phyloP scores from a whole-genome alignment of 2,329 filamentous ascomycete species.

The Pezicula carpinea region DNA sequence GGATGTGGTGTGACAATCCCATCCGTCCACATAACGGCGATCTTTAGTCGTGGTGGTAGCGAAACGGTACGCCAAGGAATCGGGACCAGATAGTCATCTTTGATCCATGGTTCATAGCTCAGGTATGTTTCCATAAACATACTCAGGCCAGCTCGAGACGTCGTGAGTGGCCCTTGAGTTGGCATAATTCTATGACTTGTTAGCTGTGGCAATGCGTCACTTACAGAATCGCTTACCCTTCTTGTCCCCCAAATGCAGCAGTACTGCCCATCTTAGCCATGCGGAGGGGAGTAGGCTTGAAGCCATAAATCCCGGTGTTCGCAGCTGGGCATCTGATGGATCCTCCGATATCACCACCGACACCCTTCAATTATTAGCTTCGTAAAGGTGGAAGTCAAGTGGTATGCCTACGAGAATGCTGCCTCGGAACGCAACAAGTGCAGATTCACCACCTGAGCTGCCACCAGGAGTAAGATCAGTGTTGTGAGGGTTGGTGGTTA shows the following conservation, averaged over 20 bases:
- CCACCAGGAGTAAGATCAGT: conserved; percentile 54
- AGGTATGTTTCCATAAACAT: conserved; percentile 33
- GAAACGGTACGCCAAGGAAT: conserved; percentile 39
- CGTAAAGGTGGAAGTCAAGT: neutral
- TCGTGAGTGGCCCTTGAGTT: conserved; percentile 46
- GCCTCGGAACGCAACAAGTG: conserved; percentile 36
- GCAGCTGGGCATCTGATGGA: conserved; percentile 12
- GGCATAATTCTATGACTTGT: conserved; percentile 31
- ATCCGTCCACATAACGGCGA: conserved; percentile 54
- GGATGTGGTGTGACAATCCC: conserved; percentile 53
- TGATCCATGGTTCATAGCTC: conserved; percentile 39
- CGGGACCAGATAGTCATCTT: conserved; percentile 44
- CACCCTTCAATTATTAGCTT: conserved; percentile 3
- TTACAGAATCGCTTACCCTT: too few relatives aligned
- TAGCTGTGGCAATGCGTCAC: too few relatives aligned
- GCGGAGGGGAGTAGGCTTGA: conserved; percentile 8
- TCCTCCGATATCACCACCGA: conserved; percentile 16
- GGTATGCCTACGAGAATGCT: conserved; percentile 30
- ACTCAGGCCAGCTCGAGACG: conserved; percentile 39
- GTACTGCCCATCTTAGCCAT: conserved; percentile 3
- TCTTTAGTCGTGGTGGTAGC: conserved; percentile 42
- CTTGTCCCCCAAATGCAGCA: conserved; percentile 5
- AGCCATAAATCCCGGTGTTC: conserved; percentile 9
- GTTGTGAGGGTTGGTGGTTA: conserved; percentile 46
- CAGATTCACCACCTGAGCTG: conserved; percentile 57